These are phyloP conservation scores for Aspergillus sp. DNA, from an alignment of 2,329 filamentous ascomycete genomes.

Conservation along the genomic window DNA sequence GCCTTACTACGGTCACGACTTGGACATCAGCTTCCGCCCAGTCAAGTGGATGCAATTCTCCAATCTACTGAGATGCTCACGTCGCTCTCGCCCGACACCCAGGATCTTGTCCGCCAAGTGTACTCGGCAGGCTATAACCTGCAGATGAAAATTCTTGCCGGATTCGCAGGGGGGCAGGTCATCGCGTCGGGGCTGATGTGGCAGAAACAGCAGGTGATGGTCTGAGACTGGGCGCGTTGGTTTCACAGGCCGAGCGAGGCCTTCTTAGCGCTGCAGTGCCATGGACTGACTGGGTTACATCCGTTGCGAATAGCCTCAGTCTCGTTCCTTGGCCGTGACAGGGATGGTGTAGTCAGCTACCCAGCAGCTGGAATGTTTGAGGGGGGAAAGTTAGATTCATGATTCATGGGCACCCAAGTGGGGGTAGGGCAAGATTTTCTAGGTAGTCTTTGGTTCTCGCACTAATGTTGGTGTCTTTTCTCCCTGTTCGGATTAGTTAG, in stretches of 20 bases:
- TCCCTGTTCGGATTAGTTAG: too few relatives aligned
- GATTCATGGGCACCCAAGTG: too few relatives aligned
- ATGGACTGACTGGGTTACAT: not conserved
- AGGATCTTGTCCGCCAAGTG: not conserved
- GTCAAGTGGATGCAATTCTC: not conserved
- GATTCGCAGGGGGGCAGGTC: slow-evolving; percentile 10
- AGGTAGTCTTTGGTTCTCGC: too few relatives aligned
- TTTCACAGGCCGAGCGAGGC: not conserved
- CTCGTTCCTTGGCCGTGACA: not conserved
- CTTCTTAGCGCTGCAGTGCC: not conserved
- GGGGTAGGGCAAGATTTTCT: too few relatives aligned
- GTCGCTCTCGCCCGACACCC: not conserved
- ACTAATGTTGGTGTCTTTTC: too few relatives aligned
- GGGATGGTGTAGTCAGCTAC: not conserved
- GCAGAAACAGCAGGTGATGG: slow-evolving; percentile 8
- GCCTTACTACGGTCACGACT: not conserved
- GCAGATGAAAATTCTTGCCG: not conserved
- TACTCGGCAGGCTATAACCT: not conserved
- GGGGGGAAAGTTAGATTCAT: not conserved
- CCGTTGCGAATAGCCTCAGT: not conserved
- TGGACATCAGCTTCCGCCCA: not conserved
- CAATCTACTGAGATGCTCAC: not conserved
- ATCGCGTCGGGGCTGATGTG: slow-evolving; percentile 11
- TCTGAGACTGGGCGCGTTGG: not conserved
- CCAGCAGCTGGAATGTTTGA: not conserved